These are phyloP conservation scores for Friedmanniomyces simplex DNA, from an alignment of 495 filamentous ascomycete genomes.

Conservation along the genomic window DNA sequence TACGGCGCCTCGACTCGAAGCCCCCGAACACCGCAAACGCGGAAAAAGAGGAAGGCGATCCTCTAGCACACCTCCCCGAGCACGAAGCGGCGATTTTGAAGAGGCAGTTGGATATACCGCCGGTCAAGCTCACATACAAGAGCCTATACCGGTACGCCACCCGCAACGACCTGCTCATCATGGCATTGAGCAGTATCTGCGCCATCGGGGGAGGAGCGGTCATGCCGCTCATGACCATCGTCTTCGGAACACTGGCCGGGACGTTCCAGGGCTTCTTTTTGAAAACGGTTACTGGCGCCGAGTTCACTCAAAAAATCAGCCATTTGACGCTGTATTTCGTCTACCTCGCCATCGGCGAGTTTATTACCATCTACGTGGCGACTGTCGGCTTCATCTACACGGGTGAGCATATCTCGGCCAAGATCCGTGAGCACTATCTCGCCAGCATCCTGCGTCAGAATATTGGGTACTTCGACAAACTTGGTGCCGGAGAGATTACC, in stretches of 20 bases:
- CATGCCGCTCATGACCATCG: constrained; percentile 76
- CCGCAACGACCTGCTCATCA: constrained; percentile 60
- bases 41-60: constrained; percentile 33
- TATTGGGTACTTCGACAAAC: constrained; percentile 84
- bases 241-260: constrained; percentile 64
- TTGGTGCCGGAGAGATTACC: constrained; percentile 85
- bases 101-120: constrained; percentile 59
- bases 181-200: constrained; percentile 52
- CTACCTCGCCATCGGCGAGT: constrained; percentile 80
- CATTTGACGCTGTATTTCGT: constrained; percentile 76
- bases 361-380: constrained; percentile 66
- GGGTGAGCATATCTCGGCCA: constrained; percentile 76
- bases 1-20: constrained; percentile 43
- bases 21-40: constrained; percentile 11
- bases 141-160: constrained; percentile 75
- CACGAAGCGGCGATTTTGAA: constrained; percentile 58
- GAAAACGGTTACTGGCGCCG: constrained; percentile 33
- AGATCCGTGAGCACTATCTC: constrained; percentile 78
- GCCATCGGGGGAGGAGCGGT: constrained; percentile 72
- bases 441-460: constrained; percentile 78
- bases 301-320: constrained; percentile 51
- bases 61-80: constrained; percentile 45
- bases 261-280: constrained; percentile 58
- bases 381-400: constrained; percentile 90
- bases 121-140: constrained; percentile 52